Conservation (phyloP, 371 early-diverging fungal species). For the Lichtheimia hyalospora region DNA sequence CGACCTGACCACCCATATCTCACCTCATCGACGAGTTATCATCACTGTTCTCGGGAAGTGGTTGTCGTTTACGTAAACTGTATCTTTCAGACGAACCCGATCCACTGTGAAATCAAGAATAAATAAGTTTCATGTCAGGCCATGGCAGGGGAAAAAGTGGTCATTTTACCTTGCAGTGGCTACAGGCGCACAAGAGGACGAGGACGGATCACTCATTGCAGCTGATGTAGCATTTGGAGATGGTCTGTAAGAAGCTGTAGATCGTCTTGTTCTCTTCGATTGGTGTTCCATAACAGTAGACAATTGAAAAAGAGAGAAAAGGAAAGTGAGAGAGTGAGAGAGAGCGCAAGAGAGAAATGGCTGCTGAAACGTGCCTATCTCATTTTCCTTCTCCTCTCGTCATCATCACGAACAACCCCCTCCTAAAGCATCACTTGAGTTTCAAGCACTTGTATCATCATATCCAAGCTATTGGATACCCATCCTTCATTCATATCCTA, state of each 20-base stretch:
- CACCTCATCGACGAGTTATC: neutral
- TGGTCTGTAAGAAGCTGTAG: neutral
- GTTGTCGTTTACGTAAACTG: conserved; percentile 3
- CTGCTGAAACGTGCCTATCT: too few species aligned
- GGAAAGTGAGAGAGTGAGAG: neutral
- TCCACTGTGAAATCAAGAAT: neutral
- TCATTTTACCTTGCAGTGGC: neutral
- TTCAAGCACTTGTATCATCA: too few species aligned
- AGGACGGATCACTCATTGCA: neutral
- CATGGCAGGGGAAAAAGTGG: neutral
- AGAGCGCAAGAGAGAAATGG: too few species aligned
- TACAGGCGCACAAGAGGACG: neutral
- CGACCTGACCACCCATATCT: neutral
- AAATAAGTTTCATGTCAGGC: neutral
- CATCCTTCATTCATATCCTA: too few species aligned
- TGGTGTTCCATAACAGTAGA: neutral
- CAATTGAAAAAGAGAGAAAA: neutral
- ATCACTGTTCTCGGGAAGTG: too few species aligned
- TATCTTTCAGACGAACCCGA: conserved; percentile 5
- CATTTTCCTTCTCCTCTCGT: too few species aligned
- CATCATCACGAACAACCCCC: too few species aligned
- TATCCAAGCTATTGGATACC: too few species aligned
- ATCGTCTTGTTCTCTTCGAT: neutral
- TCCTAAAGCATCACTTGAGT: too few species aligned
- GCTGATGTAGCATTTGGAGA: neutral